Evolutionary conservation across 2,329 filamentous ascomycete genomes (phyloP), one percentile per base, ranked within the genome.

Genomic region (Sarocladiaceae sp.): DNA sequence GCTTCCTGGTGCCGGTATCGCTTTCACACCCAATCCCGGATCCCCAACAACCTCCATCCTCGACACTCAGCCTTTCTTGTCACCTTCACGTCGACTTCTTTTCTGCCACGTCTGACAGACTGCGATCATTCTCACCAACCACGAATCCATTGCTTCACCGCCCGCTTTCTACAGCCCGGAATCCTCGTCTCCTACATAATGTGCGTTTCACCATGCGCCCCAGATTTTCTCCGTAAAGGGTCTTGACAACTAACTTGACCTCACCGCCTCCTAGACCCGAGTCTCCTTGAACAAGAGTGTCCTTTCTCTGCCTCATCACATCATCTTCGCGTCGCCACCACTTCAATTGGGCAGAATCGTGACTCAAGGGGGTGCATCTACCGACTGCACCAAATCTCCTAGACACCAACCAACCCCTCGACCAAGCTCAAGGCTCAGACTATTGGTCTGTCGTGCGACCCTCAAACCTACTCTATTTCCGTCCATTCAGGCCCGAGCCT

Each of bases 1-100:
- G n/a, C n/a, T n/a, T 4, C 37, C n/a, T 23, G 37, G 23, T 41
- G n/a, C 37, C 37, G 37, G 37, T 41, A 41, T 41, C 37, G 37
- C 37, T 24, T 39, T 39, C 34, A 39, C 18, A 23, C 6, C 15
- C 34, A 39, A 23, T n/a, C 37, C 18, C n/a, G 19, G 23, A 41
- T 18, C 24, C 4, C 20, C 37, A 29, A 41, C n/a, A n/a, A n/a
- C n/a, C 23, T 41, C 23, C 23, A 19, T 11, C 11, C 15, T 29
- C n/a, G n/a, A 20, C 20, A 23, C 37, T 41, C 37, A 18, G 16
- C 21, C 13, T 11, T 29, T 41, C 24, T 27, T 10, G 4, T 23
- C 23, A 11, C 15, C 9, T 12, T 26, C 21, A 41, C n/a, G 4
- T 11, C 37, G 37, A 27, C 10, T 18, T 29, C 37, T 18, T 21